Conservation (phyloP, 768 basidiomycete genomes). For the Trichaptum fuscoviolaceum region DNA sequence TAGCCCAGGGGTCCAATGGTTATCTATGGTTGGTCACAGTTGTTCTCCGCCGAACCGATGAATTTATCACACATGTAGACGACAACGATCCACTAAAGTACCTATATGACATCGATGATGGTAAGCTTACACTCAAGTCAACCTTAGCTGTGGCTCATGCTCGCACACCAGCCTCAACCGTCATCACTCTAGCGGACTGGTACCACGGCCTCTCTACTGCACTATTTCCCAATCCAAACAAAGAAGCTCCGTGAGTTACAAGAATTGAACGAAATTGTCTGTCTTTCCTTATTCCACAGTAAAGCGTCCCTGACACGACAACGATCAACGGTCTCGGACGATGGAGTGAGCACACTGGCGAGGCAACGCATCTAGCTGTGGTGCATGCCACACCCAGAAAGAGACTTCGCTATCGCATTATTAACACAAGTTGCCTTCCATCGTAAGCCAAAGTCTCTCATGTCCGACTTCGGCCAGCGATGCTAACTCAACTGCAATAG, state of each 20-base stretch:
- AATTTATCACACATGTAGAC: not conserved
- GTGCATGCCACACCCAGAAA: constrained; percentile 34
- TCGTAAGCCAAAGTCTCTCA: not conserved
- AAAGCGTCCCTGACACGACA: constrained; percentile 30
- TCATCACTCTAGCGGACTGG: constrained; percentile 43
- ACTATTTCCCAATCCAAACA: not conserved
- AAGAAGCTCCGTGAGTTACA: not conserved
- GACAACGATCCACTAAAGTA: constrained; percentile 4
- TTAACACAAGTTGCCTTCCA: constrained; percentile 25
- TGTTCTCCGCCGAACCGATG: not conserved
- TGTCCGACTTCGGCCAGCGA: not conserved
- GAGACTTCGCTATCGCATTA: constrained; percentile 11
- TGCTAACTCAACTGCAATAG: not conserved
- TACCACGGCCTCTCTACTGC: constrained; percentile 19
- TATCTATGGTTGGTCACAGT: constrained; percentile 34
- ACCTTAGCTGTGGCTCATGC: not conserved
- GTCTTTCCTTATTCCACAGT: not conserved
- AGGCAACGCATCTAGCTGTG: constrained; percentile 37
- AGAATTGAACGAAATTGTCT: not conserved
- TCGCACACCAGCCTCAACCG: constrained; percentile 29
- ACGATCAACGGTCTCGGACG: constrained; percentile 52
- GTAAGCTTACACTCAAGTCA: constrained; percentile 18
- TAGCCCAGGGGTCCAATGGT: constrained; percentile 34
- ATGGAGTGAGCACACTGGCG: constrained; percentile 22
- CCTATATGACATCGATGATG: constrained; percentile 36